phyloP scores from a whole-genome alignment of 2,329 filamentous ascomycete genomes.

The Dactylonectria macrodidyma region DNA sequence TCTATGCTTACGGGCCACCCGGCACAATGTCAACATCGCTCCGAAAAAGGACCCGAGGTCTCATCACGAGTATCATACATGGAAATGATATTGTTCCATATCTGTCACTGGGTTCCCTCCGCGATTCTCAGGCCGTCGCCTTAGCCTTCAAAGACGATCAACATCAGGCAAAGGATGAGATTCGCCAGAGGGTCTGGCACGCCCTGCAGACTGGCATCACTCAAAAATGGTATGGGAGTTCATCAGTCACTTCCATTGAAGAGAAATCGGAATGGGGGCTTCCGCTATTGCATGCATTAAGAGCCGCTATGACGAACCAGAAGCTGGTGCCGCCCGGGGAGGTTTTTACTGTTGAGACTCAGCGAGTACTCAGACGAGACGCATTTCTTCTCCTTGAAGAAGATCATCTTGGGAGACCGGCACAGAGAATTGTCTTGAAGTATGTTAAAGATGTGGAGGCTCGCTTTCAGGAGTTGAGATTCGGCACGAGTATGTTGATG shows the following conservation, averaged over 20 bases:
- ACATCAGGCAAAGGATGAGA: constrained; percentile 75
- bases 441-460: constrained; percentile 81
- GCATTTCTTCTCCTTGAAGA: constrained; percentile 67
- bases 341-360: constrained; percentile 80
- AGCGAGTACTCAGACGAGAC: constrained; percentile 76
- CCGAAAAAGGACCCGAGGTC: constrained; percentile 77
- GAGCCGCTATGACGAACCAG: constrained; percentile 76
- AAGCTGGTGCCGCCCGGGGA: constrained; percentile 84
- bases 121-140: constrained; percentile 81
- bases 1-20: constrained; percentile 84
- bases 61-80: constrained; percentile 83
- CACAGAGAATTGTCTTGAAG: constrained; percentile 77
- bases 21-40: constrained; percentile 80
- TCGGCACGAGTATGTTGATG: constrained; percentile 80
- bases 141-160: constrained; percentile 82
- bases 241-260: constrained; percentile 55
- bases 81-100: constrained; percentile 82
- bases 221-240: constrained; percentile 71
- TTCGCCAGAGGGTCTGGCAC: constrained; percentile 77
- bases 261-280: constrained; percentile 80
- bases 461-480: constrained; percentile 78
- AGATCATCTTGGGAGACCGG: constrained; percentile 73
- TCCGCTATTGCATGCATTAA: constrained; percentile 75
- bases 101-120: constrained; percentile 80
- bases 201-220: constrained; percentile 74